These are phyloP conservation scores for Chlorella sp. DNA, from an alignment of 139 green algal genomes.

Conservation along the genomic window DNA sequence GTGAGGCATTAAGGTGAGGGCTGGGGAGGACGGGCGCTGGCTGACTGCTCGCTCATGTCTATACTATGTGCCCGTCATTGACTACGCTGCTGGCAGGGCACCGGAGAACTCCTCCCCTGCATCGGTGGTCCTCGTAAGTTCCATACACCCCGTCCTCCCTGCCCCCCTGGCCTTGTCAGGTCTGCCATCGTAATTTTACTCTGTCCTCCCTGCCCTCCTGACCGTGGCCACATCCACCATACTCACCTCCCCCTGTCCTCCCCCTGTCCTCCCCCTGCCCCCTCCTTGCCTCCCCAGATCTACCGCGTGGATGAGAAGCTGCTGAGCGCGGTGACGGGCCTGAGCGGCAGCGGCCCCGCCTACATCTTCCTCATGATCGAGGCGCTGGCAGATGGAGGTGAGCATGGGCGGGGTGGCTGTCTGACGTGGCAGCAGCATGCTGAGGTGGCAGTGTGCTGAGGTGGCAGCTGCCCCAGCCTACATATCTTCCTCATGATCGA, in stretches of 20 bases:
- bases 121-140: not conserved
- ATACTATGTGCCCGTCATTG: no score
- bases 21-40: not conserved
- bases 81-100: no score
- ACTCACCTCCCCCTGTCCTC: not conserved
- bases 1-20: no score
- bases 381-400: conserved; percentile 84
- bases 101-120: no score
- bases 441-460: not conserved
- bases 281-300: not conserved
- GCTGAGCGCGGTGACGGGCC: conserved; percentile 92
- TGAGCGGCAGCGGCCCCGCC: conserved; percentile 92
- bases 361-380: conserved; percentile 98
- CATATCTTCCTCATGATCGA: conserved; percentile 97
- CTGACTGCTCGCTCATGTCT: no score
- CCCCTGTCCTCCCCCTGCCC: not conserved
- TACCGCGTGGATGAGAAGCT: conserved; percentile 85
- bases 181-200: no score
- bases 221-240: not conserved
- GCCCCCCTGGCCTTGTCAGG: no score
- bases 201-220: no score
- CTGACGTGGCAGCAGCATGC: not conserved
- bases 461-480: conserved; percentile 94
- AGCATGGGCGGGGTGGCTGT: not conserved
- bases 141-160: not conserved